Evolutionary conservation across 257 asterid species (phyloP).

Genomic region (Fraxinus anomala): DNA sequence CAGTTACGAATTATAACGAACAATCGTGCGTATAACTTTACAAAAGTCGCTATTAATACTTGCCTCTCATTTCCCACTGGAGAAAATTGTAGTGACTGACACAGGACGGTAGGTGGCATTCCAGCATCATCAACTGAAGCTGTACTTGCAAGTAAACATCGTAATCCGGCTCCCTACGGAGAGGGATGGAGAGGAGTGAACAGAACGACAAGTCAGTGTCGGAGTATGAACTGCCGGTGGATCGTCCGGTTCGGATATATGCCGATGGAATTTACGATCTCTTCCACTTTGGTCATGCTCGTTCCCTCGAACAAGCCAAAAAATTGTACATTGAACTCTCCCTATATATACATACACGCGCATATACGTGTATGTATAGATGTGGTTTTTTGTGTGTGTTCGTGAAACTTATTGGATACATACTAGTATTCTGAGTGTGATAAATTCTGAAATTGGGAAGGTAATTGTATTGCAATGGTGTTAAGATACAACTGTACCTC

Average conservation of each 20-base stretch:
- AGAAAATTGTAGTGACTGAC: background rate
- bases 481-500: background rate
- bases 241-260: constrained; percentile 67
- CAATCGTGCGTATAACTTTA: background rate
- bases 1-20: background rate
- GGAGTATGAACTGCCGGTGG: constrained; percentile 31
- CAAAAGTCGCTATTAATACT: background rate
- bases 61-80: background rate
- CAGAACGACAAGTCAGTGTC: background rate
- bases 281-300: constrained; percentile 88
- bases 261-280: constrained; percentile 92
- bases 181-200: constrained; percentile 12
- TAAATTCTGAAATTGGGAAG: background rate
- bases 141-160: background rate
- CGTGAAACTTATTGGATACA: background rate
- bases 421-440: background rate
- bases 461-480: background rate
- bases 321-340: constrained; percentile 42
- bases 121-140: background rate
- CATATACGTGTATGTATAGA: too few relatives aligned
- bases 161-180: background rate
- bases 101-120: background rate
- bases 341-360: background rate
- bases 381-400: background rate
- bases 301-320: constrained; percentile 87